phyloP scores from a whole-genome alignment of 352 stramenopile genomes.

The Poterioochromonas sp. region DNA sequence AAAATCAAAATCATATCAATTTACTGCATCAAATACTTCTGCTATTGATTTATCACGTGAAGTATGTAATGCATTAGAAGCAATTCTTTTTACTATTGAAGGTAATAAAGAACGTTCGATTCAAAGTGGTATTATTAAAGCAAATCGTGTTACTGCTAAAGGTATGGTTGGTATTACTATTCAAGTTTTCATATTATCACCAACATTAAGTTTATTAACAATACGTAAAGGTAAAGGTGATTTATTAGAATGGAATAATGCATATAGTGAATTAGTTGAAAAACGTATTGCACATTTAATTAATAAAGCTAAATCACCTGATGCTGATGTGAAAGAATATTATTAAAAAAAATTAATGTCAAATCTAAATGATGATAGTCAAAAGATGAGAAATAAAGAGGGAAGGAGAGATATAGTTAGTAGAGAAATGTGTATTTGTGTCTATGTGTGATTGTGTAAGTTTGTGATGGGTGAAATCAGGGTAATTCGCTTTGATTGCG shows the following conservation, averaged over 20 bases:
- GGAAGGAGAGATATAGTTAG: no score
- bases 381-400: no score
- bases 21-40: not conserved
- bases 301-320: not conserved
- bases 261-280: constrained; percentile 16
- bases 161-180: constrained; percentile 62
- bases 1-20: not conserved
- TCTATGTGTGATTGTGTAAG: no score
- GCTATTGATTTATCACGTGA: not conserved
- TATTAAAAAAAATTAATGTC: no score
- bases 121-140: constrained; percentile 1
- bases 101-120: not conserved
- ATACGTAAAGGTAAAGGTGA: constrained; percentile 74
- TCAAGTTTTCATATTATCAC: constrained; percentile 62
- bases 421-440: no score
- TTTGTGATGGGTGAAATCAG: no score
- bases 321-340: no score
- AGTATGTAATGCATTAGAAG: not conserved
- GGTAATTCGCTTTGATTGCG: no score
- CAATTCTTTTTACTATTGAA: not conserved
- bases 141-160: constrained; percentile 25
- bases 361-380: no score
- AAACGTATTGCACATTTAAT: not conserved
- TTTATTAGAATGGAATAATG: constrained; percentile 54
- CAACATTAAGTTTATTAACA: constrained; percentile 52